Evolutionary conservation across 495 filamentous ascomycete species (phyloP).

Genomic region (Acidomyces sp.): DNA sequence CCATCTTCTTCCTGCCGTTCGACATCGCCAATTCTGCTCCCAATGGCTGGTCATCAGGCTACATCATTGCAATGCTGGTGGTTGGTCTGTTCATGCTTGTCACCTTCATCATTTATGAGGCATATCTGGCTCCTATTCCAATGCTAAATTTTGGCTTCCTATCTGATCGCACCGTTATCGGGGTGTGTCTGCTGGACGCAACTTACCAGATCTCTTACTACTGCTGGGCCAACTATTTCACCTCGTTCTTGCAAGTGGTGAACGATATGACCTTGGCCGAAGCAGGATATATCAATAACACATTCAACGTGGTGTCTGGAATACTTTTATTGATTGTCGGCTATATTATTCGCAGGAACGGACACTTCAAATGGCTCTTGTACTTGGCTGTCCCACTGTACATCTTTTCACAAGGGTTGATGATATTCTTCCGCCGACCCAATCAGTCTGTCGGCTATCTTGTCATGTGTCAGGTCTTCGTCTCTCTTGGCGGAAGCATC

Average conservation of each 20-base stretch:
- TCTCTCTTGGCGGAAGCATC: slow-evolving; percentile 52
- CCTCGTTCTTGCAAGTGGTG: slow-evolving; percentile 17
- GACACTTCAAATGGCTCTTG: slow-evolving; percentile 23
- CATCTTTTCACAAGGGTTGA: slow-evolving; percentile 46
- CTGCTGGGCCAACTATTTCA: slow-evolving; percentile 17
- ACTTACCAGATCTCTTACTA: slow-evolving; percentile 11
- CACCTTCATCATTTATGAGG: slow-evolving; percentile 11
- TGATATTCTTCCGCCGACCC: slow-evolving; percentile 50
- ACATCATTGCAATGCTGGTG: slow-evolving; percentile 17
- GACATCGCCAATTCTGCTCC: slow-evolving; percentile 5
- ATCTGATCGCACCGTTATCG: slow-evolving; percentile 15
- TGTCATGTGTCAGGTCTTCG: slow-evolving; percentile 62
- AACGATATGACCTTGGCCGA: slow-evolving; percentile 6
- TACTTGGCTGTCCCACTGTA: slow-evolving; percentile 49
- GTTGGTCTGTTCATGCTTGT: slow-evolving; percentile 12
- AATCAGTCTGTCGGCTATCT: slow-evolving; percentile 43
- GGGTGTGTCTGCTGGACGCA: slow-evolving; percentile 8
- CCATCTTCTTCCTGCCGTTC: slow-evolving; percentile 18
- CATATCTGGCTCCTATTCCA: slow-evolving; percentile 4
- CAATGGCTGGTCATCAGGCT: slow-evolving; percentile 7
- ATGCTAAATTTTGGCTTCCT: slow-evolving; percentile 12
- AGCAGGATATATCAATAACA: slow-evolving; percentile 36
- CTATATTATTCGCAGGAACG: slow-evolving; percentile 34
- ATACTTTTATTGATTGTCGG: slow-evolving; percentile 44
- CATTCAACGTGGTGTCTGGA: slow-evolving; percentile 38